Conservation (phyloP, 371 early-diverging fungal species). For the Batrachochytrium dendrobatidis region DNA sequence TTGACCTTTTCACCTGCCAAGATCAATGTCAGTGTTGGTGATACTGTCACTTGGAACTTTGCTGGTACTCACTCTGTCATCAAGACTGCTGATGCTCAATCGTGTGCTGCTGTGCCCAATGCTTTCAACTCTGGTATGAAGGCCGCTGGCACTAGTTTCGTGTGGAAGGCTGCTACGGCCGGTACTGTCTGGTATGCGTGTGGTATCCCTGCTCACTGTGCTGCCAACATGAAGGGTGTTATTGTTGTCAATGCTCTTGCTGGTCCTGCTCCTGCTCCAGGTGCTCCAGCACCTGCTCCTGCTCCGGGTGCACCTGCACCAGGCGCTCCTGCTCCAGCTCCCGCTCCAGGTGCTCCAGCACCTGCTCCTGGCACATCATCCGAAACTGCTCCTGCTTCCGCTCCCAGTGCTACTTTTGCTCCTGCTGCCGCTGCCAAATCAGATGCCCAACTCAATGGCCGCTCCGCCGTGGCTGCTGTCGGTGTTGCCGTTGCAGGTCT, state of each 20-base stretch:
- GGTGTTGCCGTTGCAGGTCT: too few relatives aligned
- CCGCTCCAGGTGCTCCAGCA: too few relatives aligned
- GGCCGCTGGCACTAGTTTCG: not conserved
- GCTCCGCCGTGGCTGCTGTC: too few relatives aligned
- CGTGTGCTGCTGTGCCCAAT: slow-evolving; percentile 1
- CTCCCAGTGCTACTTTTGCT: too few relatives aligned
- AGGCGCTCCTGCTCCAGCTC: too few relatives aligned
- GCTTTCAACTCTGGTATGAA: not conserved
- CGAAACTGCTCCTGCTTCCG: too few relatives aligned
- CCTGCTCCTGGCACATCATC: too few relatives aligned
- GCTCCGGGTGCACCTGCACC: too few relatives aligned
- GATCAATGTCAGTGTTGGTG: not conserved
- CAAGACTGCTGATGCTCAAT: not conserved
- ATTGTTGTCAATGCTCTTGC: not conserved
- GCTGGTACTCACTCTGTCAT: slow-evolving; percentile 6
- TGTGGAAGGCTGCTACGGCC: not conserved
- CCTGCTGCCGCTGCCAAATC: too few relatives aligned
- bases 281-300: too few relatives aligned
- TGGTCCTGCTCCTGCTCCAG: too few relatives aligned
- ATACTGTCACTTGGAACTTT: not conserved
- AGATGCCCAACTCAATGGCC: too few relatives aligned
- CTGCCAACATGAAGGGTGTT: not conserved
- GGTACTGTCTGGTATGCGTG: slow-evolving; percentile 6
- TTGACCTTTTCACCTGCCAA: not conserved
- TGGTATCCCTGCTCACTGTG: slow-evolving; percentile 3